Conservation (phyloP, 2,329 filamentous ascomycete genomes). For the Alternaria burnsii region DNA sequence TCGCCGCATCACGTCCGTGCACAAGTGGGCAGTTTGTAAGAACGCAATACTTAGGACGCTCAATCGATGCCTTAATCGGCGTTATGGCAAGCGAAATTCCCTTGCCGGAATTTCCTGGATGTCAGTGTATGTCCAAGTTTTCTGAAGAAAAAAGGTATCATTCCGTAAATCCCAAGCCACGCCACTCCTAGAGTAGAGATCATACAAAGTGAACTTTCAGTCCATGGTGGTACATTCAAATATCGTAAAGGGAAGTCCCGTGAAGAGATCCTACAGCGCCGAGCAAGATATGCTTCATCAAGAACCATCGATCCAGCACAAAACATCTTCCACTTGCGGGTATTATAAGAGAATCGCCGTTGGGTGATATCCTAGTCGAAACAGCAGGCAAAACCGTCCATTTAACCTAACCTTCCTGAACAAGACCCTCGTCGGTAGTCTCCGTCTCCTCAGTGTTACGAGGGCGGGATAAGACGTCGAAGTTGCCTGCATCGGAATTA, state of each 20-base stretch:
- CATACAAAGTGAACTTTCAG: constrained; percentile 31
- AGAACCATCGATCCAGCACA: neutral
- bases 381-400: neutral
- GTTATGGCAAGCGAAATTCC: too few relatives aligned
- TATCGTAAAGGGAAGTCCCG: constrained; percentile 6
- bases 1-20: constrained; percentile 25
- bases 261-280: constrained; percentile 18
- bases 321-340: neutral
- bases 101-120: neutral
- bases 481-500: constrained; percentile 37
- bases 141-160: constrained; percentile 25
- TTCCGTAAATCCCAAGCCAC: constrained; percentile 17
- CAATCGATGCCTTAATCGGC: neutral
- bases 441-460: constrained; percentile 32
- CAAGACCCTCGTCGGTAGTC: constrained; percentile 45
- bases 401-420: constrained; percentile 40
- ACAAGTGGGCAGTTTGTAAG: constrained; percentile 1
- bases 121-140: neutral
- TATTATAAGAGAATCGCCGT: neutral
- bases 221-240: constrained; percentile 32
- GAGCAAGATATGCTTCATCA: neutral
- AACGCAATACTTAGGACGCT: neutral
- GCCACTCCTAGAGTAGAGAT: constrained; percentile 41
- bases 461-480: constrained; percentile 44
- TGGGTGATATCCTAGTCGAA: neutral